phyloP scores from a whole-genome alignment of 139 green algal genomes.

The Helicosporidium sp. region DNA sequence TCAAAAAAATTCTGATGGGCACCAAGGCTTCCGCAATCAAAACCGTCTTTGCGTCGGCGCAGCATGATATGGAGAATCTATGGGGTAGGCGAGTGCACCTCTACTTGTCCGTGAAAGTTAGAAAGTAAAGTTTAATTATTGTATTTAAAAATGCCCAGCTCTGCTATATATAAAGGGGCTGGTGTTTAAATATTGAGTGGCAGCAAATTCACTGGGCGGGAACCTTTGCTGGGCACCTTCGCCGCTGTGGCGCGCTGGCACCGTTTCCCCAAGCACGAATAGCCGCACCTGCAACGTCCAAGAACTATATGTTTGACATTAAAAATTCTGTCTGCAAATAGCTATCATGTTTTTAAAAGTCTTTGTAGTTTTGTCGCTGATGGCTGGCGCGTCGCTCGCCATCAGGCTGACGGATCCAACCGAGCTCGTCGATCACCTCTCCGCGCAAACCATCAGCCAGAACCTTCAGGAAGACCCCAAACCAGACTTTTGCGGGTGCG shows the following conservation, averaged over 20 bases:
- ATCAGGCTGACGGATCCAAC: no score
- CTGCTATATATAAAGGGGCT: background rate
- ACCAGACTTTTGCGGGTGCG: no score
- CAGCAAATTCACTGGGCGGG: no score
- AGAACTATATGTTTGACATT: background rate
- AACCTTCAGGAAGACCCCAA: no score
- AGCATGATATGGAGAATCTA: constrained; percentile 9
- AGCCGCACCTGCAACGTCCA: background rate
- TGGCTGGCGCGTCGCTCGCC: no score
- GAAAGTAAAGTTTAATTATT: background rate
- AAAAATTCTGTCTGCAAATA: no score
- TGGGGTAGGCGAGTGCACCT: constrained; percentile 11
- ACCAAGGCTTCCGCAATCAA: constrained; percentile 9
- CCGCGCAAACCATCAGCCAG: no score
- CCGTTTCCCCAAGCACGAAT: background rate
- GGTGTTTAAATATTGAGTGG: no score
- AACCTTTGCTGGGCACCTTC: background rate
- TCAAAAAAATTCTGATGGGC: constrained; percentile 23
- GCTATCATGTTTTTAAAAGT: no score
- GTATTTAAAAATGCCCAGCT: background rate
- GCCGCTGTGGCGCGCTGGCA: background rate
- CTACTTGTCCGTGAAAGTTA: constrained; percentile 17
- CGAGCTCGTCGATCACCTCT: no score
- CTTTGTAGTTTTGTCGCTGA: no score
- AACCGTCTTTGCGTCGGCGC: constrained; percentile 5